A percentile compares a stretch with the other conserved stretches of the same genome.
These are phyloP conservation scores for Eremothecium coryli DNA, from an alignment of 1,139 yeast genomes.

Conservation along the genomic window DNA sequence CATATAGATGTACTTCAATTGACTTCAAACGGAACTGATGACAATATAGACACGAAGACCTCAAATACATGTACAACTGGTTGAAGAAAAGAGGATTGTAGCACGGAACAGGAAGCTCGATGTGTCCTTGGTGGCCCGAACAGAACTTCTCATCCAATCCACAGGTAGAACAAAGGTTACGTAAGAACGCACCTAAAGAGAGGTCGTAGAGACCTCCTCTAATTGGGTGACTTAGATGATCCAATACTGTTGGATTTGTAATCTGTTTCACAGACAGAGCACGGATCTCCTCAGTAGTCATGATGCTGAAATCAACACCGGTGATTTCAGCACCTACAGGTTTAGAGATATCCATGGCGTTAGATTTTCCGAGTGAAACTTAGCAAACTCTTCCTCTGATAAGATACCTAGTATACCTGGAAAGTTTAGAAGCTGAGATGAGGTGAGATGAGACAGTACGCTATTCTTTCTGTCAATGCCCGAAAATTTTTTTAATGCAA, in stretches of 20 bases:
- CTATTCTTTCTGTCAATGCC: neutral
- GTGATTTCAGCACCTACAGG: slow-evolving; percentile 93
- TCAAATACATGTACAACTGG: slow-evolving; percentile 74
- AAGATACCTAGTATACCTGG: neutral
- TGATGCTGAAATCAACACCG: slow-evolving; percentile 85
- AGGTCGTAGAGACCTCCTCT: slow-evolving; percentile 90
- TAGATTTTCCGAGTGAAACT: slow-evolving; percentile 2
- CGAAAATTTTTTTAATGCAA: slow-evolving; percentile 6
- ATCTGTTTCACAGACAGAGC: slow-evolving; percentile 87
- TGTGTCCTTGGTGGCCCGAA: slow-evolving; percentile 98
- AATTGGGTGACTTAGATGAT: slow-evolving; percentile 92
- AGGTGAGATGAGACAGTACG: slow-evolving; percentile 7
- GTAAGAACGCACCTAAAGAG: slow-evolving; percentile 84
- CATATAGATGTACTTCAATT: slow-evolving; percentile 62
- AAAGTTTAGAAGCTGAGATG: slow-evolving; percentile 2
- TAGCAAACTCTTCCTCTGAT: neutral
- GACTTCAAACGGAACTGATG: slow-evolving; percentile 67
- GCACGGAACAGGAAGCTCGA: slow-evolving; percentile 90
- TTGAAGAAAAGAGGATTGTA: slow-evolving; percentile 91
- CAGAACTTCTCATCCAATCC: slow-evolving; percentile 91
- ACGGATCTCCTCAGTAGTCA: slow-evolving; percentile 74
- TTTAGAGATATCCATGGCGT: slow-evolving; percentile 78
- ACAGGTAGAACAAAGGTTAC: slow-evolving; percentile 89
- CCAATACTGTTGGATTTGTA: slow-evolving; percentile 90
- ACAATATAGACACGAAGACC: slow-evolving; percentile 85